phyloP scores from a whole-genome alignment of 2,329 filamentous ascomycete species.

The Graphilbum fragrans region DNA sequence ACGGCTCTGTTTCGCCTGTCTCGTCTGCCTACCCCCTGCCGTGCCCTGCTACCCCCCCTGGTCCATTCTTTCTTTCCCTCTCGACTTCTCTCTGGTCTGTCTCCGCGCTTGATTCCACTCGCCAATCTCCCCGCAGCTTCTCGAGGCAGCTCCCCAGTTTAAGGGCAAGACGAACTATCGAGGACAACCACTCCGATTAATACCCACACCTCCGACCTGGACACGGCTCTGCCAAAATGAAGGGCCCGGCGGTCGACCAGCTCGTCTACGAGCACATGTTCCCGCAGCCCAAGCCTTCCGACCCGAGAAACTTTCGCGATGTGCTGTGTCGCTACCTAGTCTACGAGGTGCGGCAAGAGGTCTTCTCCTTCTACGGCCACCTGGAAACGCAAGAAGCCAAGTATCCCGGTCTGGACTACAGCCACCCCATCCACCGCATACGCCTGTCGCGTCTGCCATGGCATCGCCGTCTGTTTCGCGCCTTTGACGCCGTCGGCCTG shows the following conservation, averaged over 20 bases:
- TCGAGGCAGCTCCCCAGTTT: no score
- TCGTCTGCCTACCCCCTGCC: no score
- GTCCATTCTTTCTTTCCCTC: no score
- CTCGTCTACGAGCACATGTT: slow-evolving; percentile 66
- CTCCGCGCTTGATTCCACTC: neutral
- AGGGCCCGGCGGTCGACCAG: slow-evolving; percentile 56
- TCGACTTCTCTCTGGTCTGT: no score
- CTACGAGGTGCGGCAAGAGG: slow-evolving; percentile 67
- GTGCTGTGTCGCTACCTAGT: slow-evolving; percentile 62
- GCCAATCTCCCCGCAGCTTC: no score
- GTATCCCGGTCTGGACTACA: slow-evolving; percentile 73
- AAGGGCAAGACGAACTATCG: no score
- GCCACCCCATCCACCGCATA: slow-evolving; percentile 58
- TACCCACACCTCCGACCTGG: no score
- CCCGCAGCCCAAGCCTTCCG: slow-evolving; percentile 51
- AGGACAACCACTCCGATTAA: no score
- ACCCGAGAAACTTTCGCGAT: slow-evolving; percentile 59
- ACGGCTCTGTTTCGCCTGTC: no score
- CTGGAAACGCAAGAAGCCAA: slow-evolving; percentile 70
- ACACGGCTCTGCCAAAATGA: slow-evolving; percentile 50
- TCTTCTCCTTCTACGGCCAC: slow-evolving; percentile 66
- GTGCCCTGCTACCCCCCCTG: no score
- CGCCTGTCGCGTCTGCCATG: slow-evolving; percentile 67
- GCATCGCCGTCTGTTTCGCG: slow-evolving; percentile 64
- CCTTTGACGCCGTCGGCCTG: slow-evolving; percentile 58